phyloP scores from a whole-genome alignment of 2,329 filamentous ascomycete species.

The Saccharata proteae region DNA sequence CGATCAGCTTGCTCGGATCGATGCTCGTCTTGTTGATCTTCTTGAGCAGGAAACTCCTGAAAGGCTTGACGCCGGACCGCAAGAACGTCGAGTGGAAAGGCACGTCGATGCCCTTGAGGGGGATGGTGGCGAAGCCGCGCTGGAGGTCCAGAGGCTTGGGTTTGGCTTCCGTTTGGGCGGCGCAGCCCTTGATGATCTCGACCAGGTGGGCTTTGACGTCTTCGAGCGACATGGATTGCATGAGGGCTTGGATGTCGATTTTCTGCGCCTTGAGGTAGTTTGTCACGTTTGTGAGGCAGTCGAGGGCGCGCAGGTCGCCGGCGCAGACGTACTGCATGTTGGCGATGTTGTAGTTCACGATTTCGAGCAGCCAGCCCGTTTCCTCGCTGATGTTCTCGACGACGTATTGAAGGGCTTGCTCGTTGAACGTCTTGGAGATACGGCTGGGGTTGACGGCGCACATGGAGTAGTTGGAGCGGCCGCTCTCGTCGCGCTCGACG shows the following conservation, averaged over 20 bases:
- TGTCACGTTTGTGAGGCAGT: conserved; percentile 62
- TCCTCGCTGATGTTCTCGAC: conserved; percentile 90
- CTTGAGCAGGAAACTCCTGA: conserved; percentile 96
- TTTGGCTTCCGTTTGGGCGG: conserved; percentile 78
- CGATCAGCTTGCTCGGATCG: conserved; percentile 89
- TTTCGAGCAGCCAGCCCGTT: conserved; percentile 91
- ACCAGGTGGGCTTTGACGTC: conserved; percentile 83
- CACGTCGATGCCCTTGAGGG: conserved; percentile 92
- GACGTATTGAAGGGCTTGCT: conserved; percentile 91
- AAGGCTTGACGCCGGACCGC: conserved; percentile 95
- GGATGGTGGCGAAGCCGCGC: conserved; percentile 93
- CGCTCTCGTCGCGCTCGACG: conserved; percentile 85
- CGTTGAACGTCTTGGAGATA: conserved; percentile 97
- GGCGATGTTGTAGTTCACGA: conserved; percentile 85
- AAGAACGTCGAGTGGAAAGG: conserved; percentile 99
- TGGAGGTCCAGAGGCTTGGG: conserved; percentile 78
- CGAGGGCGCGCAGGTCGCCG: conserved; percentile 53
- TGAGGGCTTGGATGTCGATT: conserved; percentile 90
- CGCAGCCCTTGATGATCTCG: conserved; percentile 81
- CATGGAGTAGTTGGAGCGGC: conserved; percentile 98
- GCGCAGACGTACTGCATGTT: conserved; percentile 60
- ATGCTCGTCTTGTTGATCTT: conserved; percentile 99
- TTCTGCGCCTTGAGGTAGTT: conserved; percentile 96
- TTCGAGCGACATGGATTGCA: conserved; percentile 73
- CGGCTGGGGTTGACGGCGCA: conserved; percentile 97